Evolutionary conservation across 2,329 filamentous ascomycete genomes (phyloP).

Genomic region (Clonostachys solani): DNA sequence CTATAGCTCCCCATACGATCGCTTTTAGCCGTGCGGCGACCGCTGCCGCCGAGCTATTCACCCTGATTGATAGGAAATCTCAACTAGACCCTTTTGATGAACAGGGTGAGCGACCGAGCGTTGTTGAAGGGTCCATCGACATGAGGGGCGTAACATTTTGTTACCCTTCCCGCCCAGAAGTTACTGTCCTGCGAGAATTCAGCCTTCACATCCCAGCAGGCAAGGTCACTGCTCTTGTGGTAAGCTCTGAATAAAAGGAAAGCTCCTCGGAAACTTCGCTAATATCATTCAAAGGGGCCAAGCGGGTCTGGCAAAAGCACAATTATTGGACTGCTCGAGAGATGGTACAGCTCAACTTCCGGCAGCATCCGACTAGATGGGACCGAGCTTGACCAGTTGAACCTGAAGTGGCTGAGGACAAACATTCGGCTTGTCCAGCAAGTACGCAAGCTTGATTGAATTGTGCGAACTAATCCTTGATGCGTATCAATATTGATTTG

Average conservation of each 20-base stretch:
- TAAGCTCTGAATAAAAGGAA: conserved; percentile 15
- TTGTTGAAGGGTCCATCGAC: not conserved
- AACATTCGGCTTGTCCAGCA: conserved; percentile 35
- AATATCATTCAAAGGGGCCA: not conserved
- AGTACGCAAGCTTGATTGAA: conserved; percentile 1
- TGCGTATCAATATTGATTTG: too few relatives aligned
- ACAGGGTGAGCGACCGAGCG: conserved; percentile 30
- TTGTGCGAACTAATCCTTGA: too few relatives aligned
- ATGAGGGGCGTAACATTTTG: not conserved
- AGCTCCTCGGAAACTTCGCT: not conserved
- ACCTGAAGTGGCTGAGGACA: conserved; percentile 32
- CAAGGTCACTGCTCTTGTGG: conserved; percentile 63
- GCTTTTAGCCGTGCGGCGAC: not conserved
- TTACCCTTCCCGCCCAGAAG: conserved; percentile 34
- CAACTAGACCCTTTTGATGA: conserved; percentile 51
- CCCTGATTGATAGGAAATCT: not conserved
- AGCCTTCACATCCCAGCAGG: conserved; percentile 48
- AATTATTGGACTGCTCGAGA: not conserved
- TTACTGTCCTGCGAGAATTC: conserved; percentile 51
- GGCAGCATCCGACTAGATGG: not conserved
- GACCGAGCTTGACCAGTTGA: conserved; percentile 31
- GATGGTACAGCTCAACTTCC: not conserved
- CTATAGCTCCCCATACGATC: not conserved
- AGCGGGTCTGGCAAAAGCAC: not conserved
- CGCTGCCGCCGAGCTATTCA: not conserved